Evolutionary conservation across 2,329 filamentous ascomycete genomes (phyloP), one percentile per base, ranked within the genome.

Genomic region (Teratosphaeriaceae sp.): DNA sequence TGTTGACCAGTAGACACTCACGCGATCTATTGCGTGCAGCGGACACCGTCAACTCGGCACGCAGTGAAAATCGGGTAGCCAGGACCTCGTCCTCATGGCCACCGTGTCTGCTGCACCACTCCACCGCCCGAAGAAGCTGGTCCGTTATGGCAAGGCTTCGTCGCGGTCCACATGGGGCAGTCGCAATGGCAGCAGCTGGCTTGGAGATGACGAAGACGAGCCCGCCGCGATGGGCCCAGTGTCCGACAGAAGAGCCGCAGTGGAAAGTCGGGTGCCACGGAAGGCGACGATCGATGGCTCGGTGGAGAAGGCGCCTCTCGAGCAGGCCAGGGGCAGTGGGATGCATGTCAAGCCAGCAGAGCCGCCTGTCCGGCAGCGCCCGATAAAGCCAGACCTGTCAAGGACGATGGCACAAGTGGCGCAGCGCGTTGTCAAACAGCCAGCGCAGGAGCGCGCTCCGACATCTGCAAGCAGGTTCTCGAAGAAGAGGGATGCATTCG

Each of bases 401-500:
- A n/a, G n/a, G n/a, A n/a, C n/a, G n/a, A n/a, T n/a, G n/a, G n/a
- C n/a, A n/a, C n/a, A n/a, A n/a, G n/a, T n/a, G n/a, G n/a, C n/a
- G n/a, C n/a, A n/a, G n/a, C n/a, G n/a, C n/a, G n/a, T n/a, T n/a
- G n/a, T n/a, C n/a, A n/a, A n/a, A n/a, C 34, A 19, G 31, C 21
- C 18, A 29, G 31, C 16, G 13, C 29, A 43, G 27, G 31, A 36
- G 37, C n/a, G 13, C 11, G 33, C 42, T 7, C 41, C 30, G 19
- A 52, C 44, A 39, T 29, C 46, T 18, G 23, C 35, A 24, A 52
- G 46, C 30, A 37, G 35, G 26, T 45, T 39, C 5, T 24, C 45
- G 19, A 51, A 47, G 34, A 47, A 48, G 39, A 47, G 47, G 13
- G 60, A 62, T 27, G 52, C 66, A 15, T 73, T 70, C 51, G 69